A percentile compares a stretch with the other conserved stretches of the same genome.
These are phyloP conservation scores for Ochetophila trinervis DNA, from an alignment of 306 rosid genomes.

Conservation along the genomic window DNA sequence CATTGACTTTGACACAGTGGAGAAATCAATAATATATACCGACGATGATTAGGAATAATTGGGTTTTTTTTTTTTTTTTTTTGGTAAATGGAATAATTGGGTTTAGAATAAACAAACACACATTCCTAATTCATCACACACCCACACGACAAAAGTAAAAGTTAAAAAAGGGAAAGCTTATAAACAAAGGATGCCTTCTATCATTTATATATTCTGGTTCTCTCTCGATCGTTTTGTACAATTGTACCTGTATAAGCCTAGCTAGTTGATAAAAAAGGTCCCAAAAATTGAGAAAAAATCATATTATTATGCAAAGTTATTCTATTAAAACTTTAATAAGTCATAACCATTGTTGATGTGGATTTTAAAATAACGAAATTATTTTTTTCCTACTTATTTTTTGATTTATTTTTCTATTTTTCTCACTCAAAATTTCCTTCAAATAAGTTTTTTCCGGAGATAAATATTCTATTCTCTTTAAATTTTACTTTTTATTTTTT, in stretches of 20 bases:
- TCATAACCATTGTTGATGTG: no score
- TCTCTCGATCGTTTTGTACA: slow-evolving; percentile 13
- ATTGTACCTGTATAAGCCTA: neutral
- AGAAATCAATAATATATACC: slow-evolving; percentile 12
- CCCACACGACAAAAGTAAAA: slow-evolving; percentile 20
- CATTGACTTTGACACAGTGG: slow-evolving; percentile 43
- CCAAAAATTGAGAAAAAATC: no score
- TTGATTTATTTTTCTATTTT: no score
- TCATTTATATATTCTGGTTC: slow-evolving; percentile 31
- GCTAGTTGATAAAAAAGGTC: neutral
- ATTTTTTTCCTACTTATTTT: no score
- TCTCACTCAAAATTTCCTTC: no score
- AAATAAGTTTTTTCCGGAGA: no score
- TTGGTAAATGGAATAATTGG: slow-evolving; percentile 33
- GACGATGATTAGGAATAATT: slow-evolving; percentile 34
- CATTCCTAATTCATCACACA: slow-evolving; percentile 27
- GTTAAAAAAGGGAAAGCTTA: slow-evolving; percentile 14
- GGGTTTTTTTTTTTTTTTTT: no score
- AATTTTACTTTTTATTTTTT: no score
- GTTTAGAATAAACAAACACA: slow-evolving; percentile 24
- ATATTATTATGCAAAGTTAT: no score
- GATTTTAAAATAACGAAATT: no score
- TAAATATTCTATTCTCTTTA: no score
- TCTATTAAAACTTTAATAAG: no score
- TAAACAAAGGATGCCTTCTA: slow-evolving; percentile 19